Percentiles rank a stretch among this genome's conserved stretches.
These are phyloP conservation scores for Agapanthus africanus DNA, from an alignment of 106 monocot genomes.

Conservation along the genomic window DNA sequence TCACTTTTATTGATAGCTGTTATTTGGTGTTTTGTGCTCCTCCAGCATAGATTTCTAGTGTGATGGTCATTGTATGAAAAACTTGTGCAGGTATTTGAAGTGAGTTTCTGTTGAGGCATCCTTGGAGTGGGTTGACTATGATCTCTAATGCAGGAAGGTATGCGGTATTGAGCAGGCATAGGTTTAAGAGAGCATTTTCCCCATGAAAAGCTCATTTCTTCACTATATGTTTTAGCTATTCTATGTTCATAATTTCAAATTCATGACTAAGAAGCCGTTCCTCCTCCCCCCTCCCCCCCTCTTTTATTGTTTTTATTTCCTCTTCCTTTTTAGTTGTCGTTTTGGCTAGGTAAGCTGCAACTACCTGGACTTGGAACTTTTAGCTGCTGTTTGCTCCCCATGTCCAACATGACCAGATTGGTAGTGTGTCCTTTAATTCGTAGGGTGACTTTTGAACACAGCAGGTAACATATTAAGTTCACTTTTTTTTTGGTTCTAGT, in stretches of 20 bases:
- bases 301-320: too few relatives aligned
- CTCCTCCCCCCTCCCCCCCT: neutral
- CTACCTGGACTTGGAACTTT: neutral
- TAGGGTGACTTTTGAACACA: neutral
- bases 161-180: neutral
- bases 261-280: neutral
- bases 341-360: neutral
- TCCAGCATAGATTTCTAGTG: too few relatives aligned
- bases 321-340: neutral
- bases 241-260: neutral
- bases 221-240: neutral
- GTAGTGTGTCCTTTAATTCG: neutral
- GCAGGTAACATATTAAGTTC: neutral
- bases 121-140: neutral
- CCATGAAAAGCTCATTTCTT: neutral
- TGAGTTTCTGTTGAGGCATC: neutral
- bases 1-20: neutral
- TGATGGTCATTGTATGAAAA: neutral
- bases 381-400: neutral
- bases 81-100: conserved; percentile 2
- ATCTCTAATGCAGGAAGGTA: neutral
- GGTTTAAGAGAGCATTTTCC: neutral
- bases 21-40: neutral
- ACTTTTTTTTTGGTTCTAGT: neutral
- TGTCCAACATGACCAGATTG: neutral